These are phyloP conservation scores for Fusarium piperis DNA, from an alignment of 2,329 filamentous ascomycete genomes.

Conservation along the genomic window DNA sequence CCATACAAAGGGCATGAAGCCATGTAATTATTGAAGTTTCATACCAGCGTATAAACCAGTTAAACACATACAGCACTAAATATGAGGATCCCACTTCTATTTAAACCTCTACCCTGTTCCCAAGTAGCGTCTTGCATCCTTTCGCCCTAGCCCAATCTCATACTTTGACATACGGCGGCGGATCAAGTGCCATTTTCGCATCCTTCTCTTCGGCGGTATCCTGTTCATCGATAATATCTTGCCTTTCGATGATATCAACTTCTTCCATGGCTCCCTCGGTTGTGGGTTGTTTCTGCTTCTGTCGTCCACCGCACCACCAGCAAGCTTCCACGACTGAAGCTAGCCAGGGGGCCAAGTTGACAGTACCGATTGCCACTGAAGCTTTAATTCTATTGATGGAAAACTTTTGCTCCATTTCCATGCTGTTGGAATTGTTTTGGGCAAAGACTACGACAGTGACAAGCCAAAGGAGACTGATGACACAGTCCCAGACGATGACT, in stretches of 20 bases:
- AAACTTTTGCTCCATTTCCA: neutral
- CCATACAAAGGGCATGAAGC: conserved; percentile 10
- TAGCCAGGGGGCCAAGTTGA: conserved; percentile 20
- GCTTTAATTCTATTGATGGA: neutral
- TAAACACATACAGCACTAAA: neutral
- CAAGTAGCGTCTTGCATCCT: neutral
- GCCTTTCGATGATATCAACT: neutral
- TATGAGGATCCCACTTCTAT: neutral
- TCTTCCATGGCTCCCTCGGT: neutral
- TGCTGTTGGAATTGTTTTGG: neutral
- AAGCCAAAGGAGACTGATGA: conserved; percentile 20
- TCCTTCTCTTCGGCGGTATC: neutral
- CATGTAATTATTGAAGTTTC: conserved; percentile 2
- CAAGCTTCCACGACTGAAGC: conserved; percentile 15
- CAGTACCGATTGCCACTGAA: conserved; percentile 7
- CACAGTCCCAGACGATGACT: conserved; percentile 7
- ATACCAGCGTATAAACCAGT: neutral
- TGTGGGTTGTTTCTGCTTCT: neutral
- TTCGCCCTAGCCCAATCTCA: no score
- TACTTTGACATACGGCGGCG: neutral
- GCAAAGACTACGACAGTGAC: conserved; percentile 16
- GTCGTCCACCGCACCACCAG: conserved; percentile 6
- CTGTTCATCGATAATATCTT: neutral
- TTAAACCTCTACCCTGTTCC: neutral
- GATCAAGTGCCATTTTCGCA: neutral